A percentile compares a stretch with the other conserved stretches of the same genome.
Conservation (phyloP, 306 rosid species). For the Comarum palustre region DNA sequence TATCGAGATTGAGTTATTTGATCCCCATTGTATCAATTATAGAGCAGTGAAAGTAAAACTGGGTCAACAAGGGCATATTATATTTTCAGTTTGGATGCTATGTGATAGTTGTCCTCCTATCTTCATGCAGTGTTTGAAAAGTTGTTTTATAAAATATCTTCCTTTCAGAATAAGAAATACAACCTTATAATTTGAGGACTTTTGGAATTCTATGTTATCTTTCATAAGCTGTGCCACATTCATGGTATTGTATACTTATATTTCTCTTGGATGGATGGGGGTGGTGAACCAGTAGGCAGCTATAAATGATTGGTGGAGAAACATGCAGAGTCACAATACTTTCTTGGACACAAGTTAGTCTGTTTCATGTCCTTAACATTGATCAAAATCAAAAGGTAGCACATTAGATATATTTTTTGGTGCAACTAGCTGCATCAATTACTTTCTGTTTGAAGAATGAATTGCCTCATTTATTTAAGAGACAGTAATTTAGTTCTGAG, state of each 20-base stretch:
- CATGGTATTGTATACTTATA: not conserved
- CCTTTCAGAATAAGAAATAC: not conserved
- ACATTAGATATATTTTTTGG: not conserved
- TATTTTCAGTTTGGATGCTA: not conserved
- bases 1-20: not conserved
- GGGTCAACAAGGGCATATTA: not conserved
- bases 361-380: not conserved
- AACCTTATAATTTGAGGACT: not conserved
- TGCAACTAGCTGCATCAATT: not conserved
- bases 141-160: not conserved
- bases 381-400: not conserved
- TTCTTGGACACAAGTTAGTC: not conserved
- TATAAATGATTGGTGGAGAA: not conserved
- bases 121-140: not conserved
- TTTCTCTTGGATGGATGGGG: not conserved
- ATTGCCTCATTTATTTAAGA: not conserved
- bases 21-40: not conserved
- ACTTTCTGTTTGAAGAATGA: slow-evolving; percentile 2
- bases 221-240: not conserved
- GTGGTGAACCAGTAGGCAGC: not conserved
- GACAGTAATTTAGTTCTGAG: not conserved
- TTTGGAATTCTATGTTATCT: not conserved
- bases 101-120: not conserved
- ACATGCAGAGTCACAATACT: not conserved
- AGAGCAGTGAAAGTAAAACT: not conserved